Conservation (phyloP, 2,329 filamentous ascomycete genomes). For the Mycogone perniciosa region DNA sequence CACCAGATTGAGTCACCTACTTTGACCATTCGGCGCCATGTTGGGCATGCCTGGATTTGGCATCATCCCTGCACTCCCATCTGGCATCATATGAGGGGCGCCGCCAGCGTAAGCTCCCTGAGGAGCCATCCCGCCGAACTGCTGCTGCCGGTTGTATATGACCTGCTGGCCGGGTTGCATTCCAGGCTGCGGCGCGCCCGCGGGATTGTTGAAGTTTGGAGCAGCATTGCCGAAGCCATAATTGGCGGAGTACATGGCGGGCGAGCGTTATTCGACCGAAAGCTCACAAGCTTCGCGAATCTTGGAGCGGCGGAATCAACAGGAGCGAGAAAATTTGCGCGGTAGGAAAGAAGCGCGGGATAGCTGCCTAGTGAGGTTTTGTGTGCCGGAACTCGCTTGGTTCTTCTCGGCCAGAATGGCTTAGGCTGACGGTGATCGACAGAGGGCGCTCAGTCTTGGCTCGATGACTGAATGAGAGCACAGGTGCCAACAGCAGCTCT, state of each 20-base stretch:
- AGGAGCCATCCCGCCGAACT: constrained; percentile 47
- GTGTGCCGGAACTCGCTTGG: too few relatives aligned
- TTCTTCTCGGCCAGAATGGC: too few relatives aligned
- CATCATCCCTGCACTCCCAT: constrained; percentile 55
- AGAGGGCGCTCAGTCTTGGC: too few relatives aligned
- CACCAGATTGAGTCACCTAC: constrained; percentile 37
- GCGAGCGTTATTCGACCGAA: background rate
- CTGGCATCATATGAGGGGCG: constrained; percentile 50
- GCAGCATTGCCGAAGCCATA: constrained; percentile 49
- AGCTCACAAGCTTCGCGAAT: background rate
- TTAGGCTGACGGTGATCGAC: too few relatives aligned
- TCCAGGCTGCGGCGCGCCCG: constrained; percentile 36
- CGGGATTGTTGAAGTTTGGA: constrained; percentile 45
- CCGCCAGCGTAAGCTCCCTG: constrained; percentile 46
- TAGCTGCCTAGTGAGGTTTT: too few relatives aligned
- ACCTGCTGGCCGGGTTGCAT: constrained; percentile 41
- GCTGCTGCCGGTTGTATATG: constrained; percentile 54
- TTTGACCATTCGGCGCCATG: constrained; percentile 54
- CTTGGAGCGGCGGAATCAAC: background rate
- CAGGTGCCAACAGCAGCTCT: background rate
- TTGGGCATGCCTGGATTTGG: constrained; percentile 54
- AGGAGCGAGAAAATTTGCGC: too few relatives aligned
- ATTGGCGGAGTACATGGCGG: constrained; percentile 48
- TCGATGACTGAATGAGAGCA: too few relatives aligned
- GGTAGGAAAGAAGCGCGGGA: too few relatives aligned